Base-by-base conservation (phyloP, 805 yeast genomes). In the Kregervanrija delftensis region DNA sequence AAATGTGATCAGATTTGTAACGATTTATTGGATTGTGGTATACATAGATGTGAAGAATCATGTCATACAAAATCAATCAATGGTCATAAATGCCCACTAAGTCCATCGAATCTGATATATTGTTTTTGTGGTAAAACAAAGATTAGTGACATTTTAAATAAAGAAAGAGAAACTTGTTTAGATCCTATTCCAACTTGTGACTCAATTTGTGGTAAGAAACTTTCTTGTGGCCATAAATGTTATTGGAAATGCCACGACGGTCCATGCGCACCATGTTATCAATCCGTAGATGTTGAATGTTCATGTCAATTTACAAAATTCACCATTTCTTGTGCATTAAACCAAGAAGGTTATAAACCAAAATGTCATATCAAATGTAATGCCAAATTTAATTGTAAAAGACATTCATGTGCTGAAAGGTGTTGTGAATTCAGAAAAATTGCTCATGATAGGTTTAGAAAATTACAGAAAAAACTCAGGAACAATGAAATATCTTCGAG, bases 101-200 rank as follows among this genome's bases (percentile, higher is more conserved):
- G 85, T 5, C 95, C 96, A 0, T 65, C 69, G 13, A 50, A 65
- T 1, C 61, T 82, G n/a, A 74, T 68, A 28, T 73, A 77, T 1
- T 89, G 97, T 64, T 84, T 83, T 33, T 89, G 97, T 69, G 96
- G 96, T 1, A 80, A 83, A 55, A 73, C 79, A 2, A 52, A 57
- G 4, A 67, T 82, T 9, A 57, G 57, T 1, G 68, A 67, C 1
- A 34, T 40, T 5, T 46, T 74, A 11, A 55, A 64, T 3, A 52
- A 54, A 3, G 60, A 64, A 11, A 72, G 96, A 50, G 53, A 52
- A 0, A 64, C 70, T 30, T 89, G 97, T 63, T 69, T 83, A 1
- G 96, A 87, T 50, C 83, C 88, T 1, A 72, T 88, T 33, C 93
- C 96, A 4, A 77, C 81, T 9, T 89, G 97, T 66, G 79, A 71